phyloP scores from a whole-genome alignment of 1,284 basidiomycete genomes.

The Lentinula novae-zelandiae region DNA sequence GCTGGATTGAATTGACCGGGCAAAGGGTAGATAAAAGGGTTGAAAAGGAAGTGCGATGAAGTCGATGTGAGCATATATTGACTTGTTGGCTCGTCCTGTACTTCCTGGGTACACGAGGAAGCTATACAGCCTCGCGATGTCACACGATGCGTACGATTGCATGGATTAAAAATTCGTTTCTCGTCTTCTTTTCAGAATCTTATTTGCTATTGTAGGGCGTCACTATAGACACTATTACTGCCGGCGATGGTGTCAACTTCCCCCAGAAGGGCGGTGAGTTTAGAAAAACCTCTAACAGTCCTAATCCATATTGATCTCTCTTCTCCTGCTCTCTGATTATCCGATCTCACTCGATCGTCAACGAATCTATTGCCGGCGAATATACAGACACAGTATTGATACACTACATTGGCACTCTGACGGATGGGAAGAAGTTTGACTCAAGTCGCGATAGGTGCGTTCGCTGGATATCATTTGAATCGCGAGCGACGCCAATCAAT shows the following conservation, averaged over 20 bases:
- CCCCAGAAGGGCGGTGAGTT: conserved; percentile 45
- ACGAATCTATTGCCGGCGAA: not conserved
- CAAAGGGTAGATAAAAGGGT: not conserved
- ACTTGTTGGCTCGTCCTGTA: not conserved
- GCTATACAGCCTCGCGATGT: not conserved
- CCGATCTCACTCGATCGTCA: not conserved
- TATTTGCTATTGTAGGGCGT: conserved; percentile 33
- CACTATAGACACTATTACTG: conserved; percentile 33
- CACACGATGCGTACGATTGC: not conserved
- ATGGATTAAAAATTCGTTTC: not conserved
- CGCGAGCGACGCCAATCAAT: not conserved
- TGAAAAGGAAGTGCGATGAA: not conserved
- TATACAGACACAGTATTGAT: conserved; percentile 48
- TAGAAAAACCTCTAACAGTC: too few species aligned
- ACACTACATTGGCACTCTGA: conserved; percentile 71
- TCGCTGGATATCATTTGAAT: conserved; percentile 9
- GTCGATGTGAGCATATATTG: not conserved
- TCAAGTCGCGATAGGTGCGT: conserved; percentile 68
- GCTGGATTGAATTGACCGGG: not conserved
- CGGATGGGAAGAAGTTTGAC: conserved; percentile 62
- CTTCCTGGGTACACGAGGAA: not conserved
- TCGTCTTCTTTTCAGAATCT: not conserved
- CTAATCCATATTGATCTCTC: too few species aligned
- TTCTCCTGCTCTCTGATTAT: not conserved
- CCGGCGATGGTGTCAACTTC: conserved; percentile 44